Evolutionary conservation across 805 yeast genomes (phyloP), one percentile per base, ranked within the genome.

Genomic region (Hanseniaspora guilliermondii): DNA sequence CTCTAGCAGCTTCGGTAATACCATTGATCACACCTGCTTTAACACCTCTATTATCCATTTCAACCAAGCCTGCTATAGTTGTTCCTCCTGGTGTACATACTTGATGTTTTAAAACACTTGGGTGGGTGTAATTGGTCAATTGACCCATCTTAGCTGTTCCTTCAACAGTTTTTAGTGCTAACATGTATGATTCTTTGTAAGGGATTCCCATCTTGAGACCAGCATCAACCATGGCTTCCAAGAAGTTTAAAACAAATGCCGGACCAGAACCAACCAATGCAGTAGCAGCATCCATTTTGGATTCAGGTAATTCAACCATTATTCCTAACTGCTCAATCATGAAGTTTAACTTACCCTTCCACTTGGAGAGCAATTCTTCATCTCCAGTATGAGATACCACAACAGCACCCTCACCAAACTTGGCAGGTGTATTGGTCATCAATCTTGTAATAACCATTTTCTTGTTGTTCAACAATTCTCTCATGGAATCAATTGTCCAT

Each of bases 71-170:
- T 9, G 95, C 95, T 66, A 93, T 93, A 4, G 98, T 93, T 49
- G 97, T 89, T 35, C 98, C 98, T 32, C 93, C 98, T 24, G 98
- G 98, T 0, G 98, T 93, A 65, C 96, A 88, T 8, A 93, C 93
- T 61, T 82, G 83, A 65, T 85, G 81, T 65, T 86, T 86, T 66
- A 93, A 76, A 12, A 78, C 87, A 19, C 93, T 91, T 11, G 98
- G 98, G 64, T 91, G 96, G 44, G 75, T 79, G 38, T 42, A 52
- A 3, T 87, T 88, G 11, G 88, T 82, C 60, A 79, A 78, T 58
- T 82, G 77, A 0, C 83, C 89, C 96, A 93, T 85, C 69, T 80
- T 82, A 16, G 93, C 91, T 14, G 97, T 85, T 24, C 98, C 98
- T 67, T 84, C 89, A 79, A 88, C 75, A 19, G 91, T 96, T 69